These are phyloP conservation scores for Chiua virens DNA, from an alignment of 768 basidiomycete species.

Conservation along the genomic window DNA sequence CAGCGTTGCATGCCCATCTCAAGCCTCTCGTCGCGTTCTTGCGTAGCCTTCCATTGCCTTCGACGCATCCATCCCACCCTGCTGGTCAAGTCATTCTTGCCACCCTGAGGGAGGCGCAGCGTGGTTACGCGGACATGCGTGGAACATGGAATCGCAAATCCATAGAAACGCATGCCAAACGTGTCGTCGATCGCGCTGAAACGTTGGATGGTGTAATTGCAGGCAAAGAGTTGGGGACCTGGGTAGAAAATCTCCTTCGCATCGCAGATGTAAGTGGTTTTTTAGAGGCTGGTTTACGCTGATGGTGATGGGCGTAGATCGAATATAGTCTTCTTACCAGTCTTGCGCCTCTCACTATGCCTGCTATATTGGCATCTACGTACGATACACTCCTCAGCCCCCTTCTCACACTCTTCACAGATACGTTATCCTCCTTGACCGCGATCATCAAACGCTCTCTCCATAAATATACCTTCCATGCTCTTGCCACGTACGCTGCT, in stretches of 20 bases:
- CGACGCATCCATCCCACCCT: slow-evolving; percentile 83
- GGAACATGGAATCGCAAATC: slow-evolving; percentile 77
- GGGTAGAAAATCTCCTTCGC: slow-evolving; percentile 63
- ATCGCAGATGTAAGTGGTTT: slow-evolving; percentile 58
- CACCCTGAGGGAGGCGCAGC: slow-evolving; percentile 74
- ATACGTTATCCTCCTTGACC: slow-evolving; percentile 62
- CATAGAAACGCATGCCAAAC: slow-evolving; percentile 67
- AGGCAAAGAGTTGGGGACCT: slow-evolving; percentile 70
- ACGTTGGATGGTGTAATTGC: slow-evolving; percentile 62
- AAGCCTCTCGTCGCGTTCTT: slow-evolving; percentile 67
- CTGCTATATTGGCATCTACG: slow-evolving; percentile 52
- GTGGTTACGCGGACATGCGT: slow-evolving; percentile 85
- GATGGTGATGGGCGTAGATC: slow-evolving; percentile 38
- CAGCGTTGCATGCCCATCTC: slow-evolving; percentile 51
- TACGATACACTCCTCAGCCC: slow-evolving; percentile 64
- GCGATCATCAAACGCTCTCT: slow-evolving; percentile 71
- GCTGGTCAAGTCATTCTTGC: slow-evolving; percentile 62
- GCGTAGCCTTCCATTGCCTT: slow-evolving; percentile 69
- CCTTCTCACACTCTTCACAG: slow-evolving; percentile 61
- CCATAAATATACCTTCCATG: slow-evolving; percentile 80
- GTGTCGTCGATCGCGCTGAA: slow-evolving; percentile 69
- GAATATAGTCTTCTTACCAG: slow-evolving; percentile 67
- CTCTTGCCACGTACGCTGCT: slow-evolving; percentile 65
- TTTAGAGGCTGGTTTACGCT: not conserved
- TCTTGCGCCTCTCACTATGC: slow-evolving; percentile 58